Evolutionary conservation across 1,284 basidiomycete species (phyloP), one percentile per base, ranked within the genome.

Genomic region (Tylopilus sp.): DNA sequence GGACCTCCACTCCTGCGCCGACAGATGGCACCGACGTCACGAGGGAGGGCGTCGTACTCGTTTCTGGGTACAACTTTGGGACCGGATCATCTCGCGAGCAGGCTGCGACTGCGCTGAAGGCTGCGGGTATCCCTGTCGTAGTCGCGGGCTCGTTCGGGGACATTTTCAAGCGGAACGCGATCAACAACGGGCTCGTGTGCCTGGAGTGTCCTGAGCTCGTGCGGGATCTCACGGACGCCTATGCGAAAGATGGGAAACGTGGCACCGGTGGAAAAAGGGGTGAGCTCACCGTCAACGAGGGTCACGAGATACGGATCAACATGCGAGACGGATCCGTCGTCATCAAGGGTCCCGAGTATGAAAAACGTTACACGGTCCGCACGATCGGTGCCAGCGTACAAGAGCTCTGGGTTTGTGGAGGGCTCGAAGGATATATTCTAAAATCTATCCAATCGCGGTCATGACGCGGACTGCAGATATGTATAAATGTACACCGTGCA

Each of bases 81-180:
- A 99, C 97, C 0, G 97, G 96, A 8, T 97, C 93, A 0, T 97
- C 94, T n/a, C 86, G 96, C 43, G 96, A 99, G 71, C 96, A 99
- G 69, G 96, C 96, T 2, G 97, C 97, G 13, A 99, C 96, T 0
- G 96, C 96, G 2, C 84, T 99, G 57, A 94, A 96, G 68, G 83
- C 95, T 21, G 90, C 96, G 0, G 95, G 96, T 9, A 76, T 99
- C 9, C 93, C 94, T 1, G 75, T 97, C 43, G 94, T 99, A 46
- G 81, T 99, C 52, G 93, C 93, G 25, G 97, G 95, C 38, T 95
- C 92, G 26, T 99, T 99, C 63, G 96, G 97, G 15, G 97, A 99
- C 69, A 98, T 99, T 59, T 99, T 97, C 79, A 98, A 99, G 75
- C 86, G 96, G 29, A 99, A 99, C 69, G 88, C 93, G 13, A 99